Evolutionary conservation across 805 yeast genomes (phyloP).

Genomic region (Cyberlindnera euphorbiae): DNA sequence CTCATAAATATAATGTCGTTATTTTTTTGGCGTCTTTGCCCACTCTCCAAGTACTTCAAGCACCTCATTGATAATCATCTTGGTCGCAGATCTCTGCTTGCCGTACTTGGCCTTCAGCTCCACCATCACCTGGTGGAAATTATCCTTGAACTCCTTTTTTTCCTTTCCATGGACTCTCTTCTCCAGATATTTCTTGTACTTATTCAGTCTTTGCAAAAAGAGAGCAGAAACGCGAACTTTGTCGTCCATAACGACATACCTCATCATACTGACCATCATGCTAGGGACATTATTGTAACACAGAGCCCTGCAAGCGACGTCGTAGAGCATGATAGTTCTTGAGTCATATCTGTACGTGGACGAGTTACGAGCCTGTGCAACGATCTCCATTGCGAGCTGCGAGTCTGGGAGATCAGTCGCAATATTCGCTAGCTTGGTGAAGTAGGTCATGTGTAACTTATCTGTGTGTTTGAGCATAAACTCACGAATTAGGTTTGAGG

Average conservation of each 20-base stretch:
- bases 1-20: no score
- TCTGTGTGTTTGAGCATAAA: constrained; percentile 7
- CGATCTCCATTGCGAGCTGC: constrained; percentile 8
- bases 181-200: background rate
- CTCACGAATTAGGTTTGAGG: constrained; percentile 2
- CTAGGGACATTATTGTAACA: constrained; percentile 2
- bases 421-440: constrained; percentile 8
- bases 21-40: no score
- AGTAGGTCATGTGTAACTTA: constrained; percentile 5
- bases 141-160: background rate
- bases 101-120: constrained; percentile 1
- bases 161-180: background rate
- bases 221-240: background rate
- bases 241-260: constrained; percentile 2
- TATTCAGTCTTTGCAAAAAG: constrained; percentile 1
- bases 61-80: background rate
- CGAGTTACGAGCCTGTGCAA: constrained; percentile 12
- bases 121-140: background rate
- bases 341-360: constrained; percentile 3
- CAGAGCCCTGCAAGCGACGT: constrained; percentile 7
- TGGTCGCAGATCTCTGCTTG: background rate
- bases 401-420: constrained; percentile 6
- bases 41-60: no score
- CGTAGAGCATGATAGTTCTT: constrained; percentile 7
- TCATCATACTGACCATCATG: constrained; percentile 5